These are phyloP conservation scores for Umbilicus rupestris DNA, from an alignment of 164 flowering plant species.

Conservation along the genomic window DNA sequence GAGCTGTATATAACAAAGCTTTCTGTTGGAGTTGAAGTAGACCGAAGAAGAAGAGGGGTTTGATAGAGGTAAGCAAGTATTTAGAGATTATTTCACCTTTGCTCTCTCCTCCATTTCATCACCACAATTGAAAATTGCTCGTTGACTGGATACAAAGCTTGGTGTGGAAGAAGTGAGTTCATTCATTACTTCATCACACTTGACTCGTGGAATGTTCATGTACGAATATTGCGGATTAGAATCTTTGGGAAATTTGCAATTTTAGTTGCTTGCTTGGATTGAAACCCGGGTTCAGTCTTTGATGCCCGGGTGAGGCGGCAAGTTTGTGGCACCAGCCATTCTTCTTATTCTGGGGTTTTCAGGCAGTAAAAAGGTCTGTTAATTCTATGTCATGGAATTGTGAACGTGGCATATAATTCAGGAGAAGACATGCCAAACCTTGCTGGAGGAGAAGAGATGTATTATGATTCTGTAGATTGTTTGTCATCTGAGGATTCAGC, in stretches of 20 bases:
- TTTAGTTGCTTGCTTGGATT: neutral
- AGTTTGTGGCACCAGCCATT: neutral
- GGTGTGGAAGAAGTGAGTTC: neutral
- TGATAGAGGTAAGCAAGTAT: neutral
- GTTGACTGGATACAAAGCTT: neutral
- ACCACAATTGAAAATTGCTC: neutral
- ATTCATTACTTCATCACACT: neutral
- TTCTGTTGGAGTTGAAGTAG: neutral
- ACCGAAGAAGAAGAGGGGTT: neutral
- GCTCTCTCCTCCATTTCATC: constrained; percentile 25
- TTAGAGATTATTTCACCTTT: too few species aligned
- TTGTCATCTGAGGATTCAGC: constrained; percentile 30
- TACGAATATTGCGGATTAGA: too few species aligned
- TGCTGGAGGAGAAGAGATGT: constrained; percentile 34
- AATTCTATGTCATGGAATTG: neutral
- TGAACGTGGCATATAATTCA: constrained; percentile 36
- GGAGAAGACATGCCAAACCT: constrained; percentile 33
- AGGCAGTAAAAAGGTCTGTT: too few species aligned
- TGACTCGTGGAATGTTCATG: neutral
- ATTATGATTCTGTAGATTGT: constrained; percentile 52
- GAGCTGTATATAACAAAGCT: neutral
- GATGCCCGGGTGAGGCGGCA: neutral
- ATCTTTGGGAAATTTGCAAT: neutral
- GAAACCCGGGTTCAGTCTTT: neutral
- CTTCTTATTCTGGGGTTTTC: too few species aligned